Percentiles rank a stretch among this genome's conserved stretches.
Conservation (phyloP, 805 yeast species). For the Phaffomyces antillensis region DNA sequence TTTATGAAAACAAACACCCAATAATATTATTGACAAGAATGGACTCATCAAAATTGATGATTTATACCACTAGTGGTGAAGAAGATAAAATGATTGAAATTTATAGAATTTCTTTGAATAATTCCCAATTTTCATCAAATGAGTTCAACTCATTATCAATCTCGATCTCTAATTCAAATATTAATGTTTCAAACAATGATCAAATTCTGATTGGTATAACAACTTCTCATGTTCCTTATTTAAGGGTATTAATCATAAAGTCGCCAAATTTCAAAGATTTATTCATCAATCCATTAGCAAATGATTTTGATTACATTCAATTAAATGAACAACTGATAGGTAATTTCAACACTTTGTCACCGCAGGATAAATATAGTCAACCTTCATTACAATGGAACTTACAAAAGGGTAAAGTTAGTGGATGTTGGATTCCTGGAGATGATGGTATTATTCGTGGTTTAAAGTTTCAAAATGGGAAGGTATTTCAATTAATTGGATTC, state of each 20-base stretch:
- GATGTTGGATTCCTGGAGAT: slow-evolving; percentile 64
- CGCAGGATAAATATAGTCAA: slow-evolving; percentile 62
- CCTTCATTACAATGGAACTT: slow-evolving; percentile 41
- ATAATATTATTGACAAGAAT: slow-evolving; percentile 47
- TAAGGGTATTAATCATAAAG: slow-evolving; percentile 54
- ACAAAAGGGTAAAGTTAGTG: slow-evolving; percentile 27
- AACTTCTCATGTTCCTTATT: slow-evolving; percentile 73
- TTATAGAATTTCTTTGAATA: slow-evolving; percentile 54
- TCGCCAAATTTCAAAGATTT: slow-evolving; percentile 28
- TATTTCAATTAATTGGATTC: slow-evolving; percentile 19
- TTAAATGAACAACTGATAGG: slow-evolving; percentile 28
- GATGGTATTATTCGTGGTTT: slow-evolving; percentile 61
- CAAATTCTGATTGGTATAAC: slow-evolving; percentile 45
- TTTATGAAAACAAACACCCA: slow-evolving; percentile 22
- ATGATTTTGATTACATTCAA: too few relatives aligned
- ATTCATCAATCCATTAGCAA: too few relatives aligned
- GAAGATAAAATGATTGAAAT: slow-evolving; percentile 25
- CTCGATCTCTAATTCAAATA: slow-evolving; percentile 17
- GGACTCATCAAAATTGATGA: slow-evolving; percentile 52
- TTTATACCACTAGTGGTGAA: slow-evolving; percentile 15
- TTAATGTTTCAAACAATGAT: slow-evolving; percentile 1
- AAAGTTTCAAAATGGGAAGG: slow-evolving; percentile 36
- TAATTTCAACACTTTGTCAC: slow-evolving; percentile 44
- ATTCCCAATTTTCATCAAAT: slow-evolving; percentile 61
- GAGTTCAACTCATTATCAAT: slow-evolving; percentile 54